phyloP scores from a whole-genome alignment of 1,139 yeast species.

The Diutina rugosa region DNA sequence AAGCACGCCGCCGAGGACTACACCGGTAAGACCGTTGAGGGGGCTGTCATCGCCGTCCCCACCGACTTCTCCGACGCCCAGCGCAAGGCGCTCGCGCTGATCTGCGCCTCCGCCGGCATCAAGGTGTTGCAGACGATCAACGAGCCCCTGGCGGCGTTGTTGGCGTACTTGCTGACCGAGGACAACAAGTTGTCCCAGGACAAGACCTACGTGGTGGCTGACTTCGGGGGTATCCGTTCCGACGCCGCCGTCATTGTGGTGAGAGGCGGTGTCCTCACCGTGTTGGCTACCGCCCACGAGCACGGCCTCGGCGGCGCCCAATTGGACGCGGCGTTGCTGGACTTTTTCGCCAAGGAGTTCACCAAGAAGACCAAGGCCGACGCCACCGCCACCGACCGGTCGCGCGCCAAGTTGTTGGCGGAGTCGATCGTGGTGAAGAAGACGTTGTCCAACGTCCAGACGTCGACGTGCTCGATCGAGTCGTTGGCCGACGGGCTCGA shows the following conservation, averaged over 20 bases:
- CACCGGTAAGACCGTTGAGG: conserved; percentile 69
- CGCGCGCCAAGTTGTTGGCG: conserved; percentile 76
- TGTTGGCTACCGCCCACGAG: conserved; percentile 79
- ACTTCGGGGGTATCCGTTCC: conserved; percentile 92
- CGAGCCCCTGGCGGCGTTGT: conserved; percentile 88
- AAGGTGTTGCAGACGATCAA: conserved; percentile 77
- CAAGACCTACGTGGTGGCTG: conserved; percentile 83
- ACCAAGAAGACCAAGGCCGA: conserved; percentile 76
- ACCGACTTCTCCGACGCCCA: conserved; percentile 73
- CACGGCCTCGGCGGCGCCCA: conserved; percentile 77
- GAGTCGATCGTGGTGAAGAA: conserved; percentile 82
- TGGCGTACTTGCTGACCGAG: conserved; percentile 49
- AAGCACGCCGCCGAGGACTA: conserved; percentile 88
- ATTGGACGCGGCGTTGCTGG: conserved; percentile 70
- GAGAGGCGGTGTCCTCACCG: conserved; percentile 88
- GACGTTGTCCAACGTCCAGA: conserved; percentile 81
- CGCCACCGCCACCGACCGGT: conserved; percentile 72
- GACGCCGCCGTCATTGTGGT: conserved; percentile 92
- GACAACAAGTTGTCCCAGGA: conserved; percentile 52
- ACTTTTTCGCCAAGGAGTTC: conserved; percentile 84
- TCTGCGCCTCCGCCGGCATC: conserved; percentile 63
- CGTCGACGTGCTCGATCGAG: conserved; percentile 89
- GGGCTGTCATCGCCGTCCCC: conserved; percentile 85
- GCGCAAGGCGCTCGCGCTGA: conserved; percentile 46
- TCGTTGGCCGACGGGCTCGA: conserved; percentile 90